Conservation (phyloP, 768 basidiomycete genomes). For the Trametes elegans region DNA sequence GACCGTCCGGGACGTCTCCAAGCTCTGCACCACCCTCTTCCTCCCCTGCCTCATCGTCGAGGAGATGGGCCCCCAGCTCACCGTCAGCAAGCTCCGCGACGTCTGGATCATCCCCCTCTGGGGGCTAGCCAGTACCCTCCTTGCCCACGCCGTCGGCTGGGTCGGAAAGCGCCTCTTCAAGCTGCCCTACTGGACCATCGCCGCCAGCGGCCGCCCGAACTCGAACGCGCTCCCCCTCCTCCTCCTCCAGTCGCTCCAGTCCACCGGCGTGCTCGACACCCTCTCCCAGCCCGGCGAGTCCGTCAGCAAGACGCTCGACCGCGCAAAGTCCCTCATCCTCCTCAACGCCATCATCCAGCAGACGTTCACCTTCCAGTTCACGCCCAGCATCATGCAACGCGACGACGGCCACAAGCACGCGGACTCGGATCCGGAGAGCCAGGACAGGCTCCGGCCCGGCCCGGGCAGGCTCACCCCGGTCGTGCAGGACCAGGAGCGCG, state of each 20-base stretch:
- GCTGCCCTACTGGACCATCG: slow-evolving; percentile 30
- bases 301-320: slow-evolving; percentile 17
- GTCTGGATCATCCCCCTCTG: slow-evolving; percentile 31
- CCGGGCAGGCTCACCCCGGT: slow-evolving; percentile 17
- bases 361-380: slow-evolving; percentile 29
- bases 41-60: slow-evolving; percentile 32
- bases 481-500: slow-evolving; percentile 29
- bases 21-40: slow-evolving; percentile 28
- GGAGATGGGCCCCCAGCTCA: slow-evolving; percentile 31
- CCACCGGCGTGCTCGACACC: slow-evolving; percentile 27
- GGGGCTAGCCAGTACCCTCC: slow-evolving; percentile 27
- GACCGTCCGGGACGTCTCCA: slow-evolving; percentile 26
- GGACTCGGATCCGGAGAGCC: slow-evolving; percentile 9
- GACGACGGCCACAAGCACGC: slow-evolving; percentile 19
- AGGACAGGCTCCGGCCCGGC: slow-evolving; percentile 16
- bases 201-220: slow-evolving; percentile 31
- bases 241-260: slow-evolving; percentile 26
- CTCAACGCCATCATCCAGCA: slow-evolving; percentile 32
- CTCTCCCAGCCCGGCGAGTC: slow-evolving; percentile 20
- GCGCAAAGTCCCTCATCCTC: slow-evolving; percentile 30
- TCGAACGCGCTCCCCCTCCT: slow-evolving; percentile 31
- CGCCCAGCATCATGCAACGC: slow-evolving; percentile 21
- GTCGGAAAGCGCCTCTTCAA: slow-evolving; percentile 20
- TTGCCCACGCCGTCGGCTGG: slow-evolving; percentile 30
- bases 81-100: slow-evolving; percentile 17